Evolutionary conservation across 1,284 basidiomycete genomes (phyloP), one percentile per base, ranked within the genome.

Genomic region (Naganishia cerealis): DNA sequence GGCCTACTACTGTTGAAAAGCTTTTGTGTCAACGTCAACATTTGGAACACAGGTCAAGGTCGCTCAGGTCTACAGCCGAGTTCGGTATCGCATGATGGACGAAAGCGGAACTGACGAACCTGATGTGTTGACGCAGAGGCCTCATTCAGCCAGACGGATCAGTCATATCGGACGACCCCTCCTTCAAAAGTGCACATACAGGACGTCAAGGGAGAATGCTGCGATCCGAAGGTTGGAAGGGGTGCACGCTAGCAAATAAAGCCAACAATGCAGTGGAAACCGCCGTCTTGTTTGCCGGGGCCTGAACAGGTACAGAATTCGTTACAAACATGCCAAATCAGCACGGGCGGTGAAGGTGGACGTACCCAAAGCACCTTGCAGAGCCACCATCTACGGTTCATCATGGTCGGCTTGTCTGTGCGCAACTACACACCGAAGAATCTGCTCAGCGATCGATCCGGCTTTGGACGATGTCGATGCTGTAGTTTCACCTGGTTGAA

Each of bases 151-250:
- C n/a, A n/a, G n/a, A n/a, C n/a, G n/a, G n/a, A n/a, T n/a, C n/a
- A n/a, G n/a, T n/a, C n/a, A n/a, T n/a, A n/a, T n/a, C n/a, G n/a
- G n/a, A n/a, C n/a, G n/a, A n/a, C n/a, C n/a, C n/a, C n/a, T n/a
- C n/a, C n/a, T n/a, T n/a, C n/a, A n/a, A n/a, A n/a, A n/a, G n/a
- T n/a, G 85, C 26, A 93, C 85, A 78, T 94, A 94, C 7, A 95
- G 82, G 74, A 94, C 92, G 77, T 94, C 91, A 67, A 94, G 86
- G 15, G 91, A 92, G 24, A 94, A 81, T 5, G 89, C 84, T 0
- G 84, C 87, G 52, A 88, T 84, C 12, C 83, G 83, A 15, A 91
- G 82, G 26, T 82, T 78, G 71, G 87, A 78, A 85, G 85, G 8
- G 82, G 73, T 15, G 81, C n/a, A 76, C 29, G 84, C 77, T 29